Evolutionary conservation across 1,284 basidiomycete species (phyloP), one percentile per base, ranked within the genome.

Genomic region (Entoloma clypeatum): DNA sequence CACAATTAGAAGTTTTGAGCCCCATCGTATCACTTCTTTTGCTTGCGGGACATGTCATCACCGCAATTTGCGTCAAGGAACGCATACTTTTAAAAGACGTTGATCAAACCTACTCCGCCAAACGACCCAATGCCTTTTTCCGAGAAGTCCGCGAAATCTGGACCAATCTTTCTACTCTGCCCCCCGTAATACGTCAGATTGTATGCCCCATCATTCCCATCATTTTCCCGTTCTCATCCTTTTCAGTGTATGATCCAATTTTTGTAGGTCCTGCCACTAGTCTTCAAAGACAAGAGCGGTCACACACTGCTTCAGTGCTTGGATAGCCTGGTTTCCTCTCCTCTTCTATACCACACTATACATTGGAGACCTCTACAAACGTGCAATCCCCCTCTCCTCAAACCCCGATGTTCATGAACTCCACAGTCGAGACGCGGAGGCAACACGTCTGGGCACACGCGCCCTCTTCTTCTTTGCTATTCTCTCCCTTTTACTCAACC

Each of bases 261-360:
- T 67, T 94, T 93, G 89, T 92, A 59, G 51, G 84, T 69, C 7
- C 7, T 49, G 9, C 30, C 27, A 25, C 10, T 8, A 16, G 19
- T 18, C 19, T n/a, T 21, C 36, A 7, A 14, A 25, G 24, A 29
- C 30, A 13, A 32, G 7, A 22, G 22, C 18, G 18, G 19, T 26
- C 21, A 28, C 5, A 18, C 19, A 14, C 18, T 19, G 2, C 25
- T 24, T 9, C 48, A 89, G 86, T 48, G 75, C 83, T 3, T 90
- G 79, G 77, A 70, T 91, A 43, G 86, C 79, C 3, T 94, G 92
- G 92, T 94, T 92, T 54, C 92, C 92, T 0, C 68, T 92, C 19
- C 68, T 94, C 2, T 94, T 95, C 65, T 95, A 92, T 67, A 85
- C 83, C 0, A 85, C 86, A 1, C 69, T 89, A 9, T 97, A 92